Base-by-base conservation (phyloP, 768 basidiomycete species). In the Porphyrellus cyaneotinctus region DNA sequence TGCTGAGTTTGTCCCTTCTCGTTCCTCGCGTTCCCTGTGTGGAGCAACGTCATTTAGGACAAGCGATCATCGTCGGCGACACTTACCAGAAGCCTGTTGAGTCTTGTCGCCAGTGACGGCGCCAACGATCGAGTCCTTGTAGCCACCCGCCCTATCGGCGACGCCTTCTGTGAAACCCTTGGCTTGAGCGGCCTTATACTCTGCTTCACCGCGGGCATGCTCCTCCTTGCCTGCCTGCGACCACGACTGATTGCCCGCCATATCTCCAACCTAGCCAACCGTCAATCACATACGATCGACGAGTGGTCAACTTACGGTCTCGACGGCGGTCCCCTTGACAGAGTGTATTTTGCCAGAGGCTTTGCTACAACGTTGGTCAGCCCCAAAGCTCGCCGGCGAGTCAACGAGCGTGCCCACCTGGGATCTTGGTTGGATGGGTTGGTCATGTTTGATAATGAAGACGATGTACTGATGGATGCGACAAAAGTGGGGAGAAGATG, bases 1-100 rank as follows among this genome's bases (percentile, higher is more conserved):
- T 84, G 81, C 57, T 84, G 76, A 1, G 72, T 61, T 44, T 75
- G 58, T 0, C 85, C 83, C 55, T 84, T 83, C 43, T 84, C 79
- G 0, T 80, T 74, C 45, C 67, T 72, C 17, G 69, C 48, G 49
- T 84, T 83, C 2, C 84, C 83, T 83, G 32, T 14, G 18, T 2
- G 18, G 12, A 22, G 8, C 11, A 7, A 18, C 24, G 44, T 17
- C 2, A 39, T 24, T 10, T 11, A n/a, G 1, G 4, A 17, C 9
- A 3, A 3, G 1, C 3, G 0, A 20, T 1, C 9, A 15, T 18
- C 5, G 6, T 10, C 9, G 6, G 5, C 13, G 6, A 15, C 6
- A 57, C 72, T 45, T 53, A 80, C 82, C 81, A 17, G 71, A n/a
- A 17, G 57, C 50, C 64, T 84, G 73, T 62, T 81, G 78, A n/a